These are phyloP conservation scores for Vitis hybrid DNA, from an alignment of 177 flowering plant genomes.

Conservation along the genomic window DNA sequence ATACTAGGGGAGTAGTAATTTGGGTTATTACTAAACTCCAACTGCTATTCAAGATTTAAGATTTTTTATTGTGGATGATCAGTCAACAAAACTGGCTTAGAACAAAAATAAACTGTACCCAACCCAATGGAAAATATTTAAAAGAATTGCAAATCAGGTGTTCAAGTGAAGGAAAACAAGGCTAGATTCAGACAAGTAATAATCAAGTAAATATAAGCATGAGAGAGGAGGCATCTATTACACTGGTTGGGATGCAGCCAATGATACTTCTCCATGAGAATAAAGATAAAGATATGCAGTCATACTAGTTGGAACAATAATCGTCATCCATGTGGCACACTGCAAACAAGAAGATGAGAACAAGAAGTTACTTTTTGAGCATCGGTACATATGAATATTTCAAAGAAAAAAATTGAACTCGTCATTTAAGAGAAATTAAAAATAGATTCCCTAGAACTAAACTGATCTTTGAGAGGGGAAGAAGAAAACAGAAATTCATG, in stretches of 20 bases:
- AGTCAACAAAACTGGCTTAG: too few relatives aligned
- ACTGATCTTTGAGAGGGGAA: neutral
- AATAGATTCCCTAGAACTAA: neutral
- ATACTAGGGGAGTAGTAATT: too few relatives aligned
- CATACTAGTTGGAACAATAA: constrained; percentile 94
- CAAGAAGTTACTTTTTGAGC: neutral
- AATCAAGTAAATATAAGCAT: neutral
- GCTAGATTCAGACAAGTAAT: neutral
- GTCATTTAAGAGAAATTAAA: neutral
- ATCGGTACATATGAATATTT: neutral
- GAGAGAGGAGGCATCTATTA: constrained; percentile 78
- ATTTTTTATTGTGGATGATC: too few relatives aligned
- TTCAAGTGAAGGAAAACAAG: neutral
- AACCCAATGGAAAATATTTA: too few relatives aligned
- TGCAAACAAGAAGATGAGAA: constrained; percentile 33
- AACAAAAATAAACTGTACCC: neutral
- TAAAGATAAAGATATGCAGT: constrained; percentile 89
- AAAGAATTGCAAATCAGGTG: neutral
- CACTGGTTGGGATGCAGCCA: constrained; percentile 99
- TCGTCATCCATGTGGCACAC: constrained; percentile 99
- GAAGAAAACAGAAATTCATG: neutral
- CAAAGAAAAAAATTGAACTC: neutral
- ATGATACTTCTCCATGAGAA: constrained; percentile 96
- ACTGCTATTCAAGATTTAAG: too few relatives aligned
- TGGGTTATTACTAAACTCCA: too few relatives aligned